Base-by-base conservation (phyloP, 495 filamentous ascomycete species). In the Hypoxylon rickii region DNA sequence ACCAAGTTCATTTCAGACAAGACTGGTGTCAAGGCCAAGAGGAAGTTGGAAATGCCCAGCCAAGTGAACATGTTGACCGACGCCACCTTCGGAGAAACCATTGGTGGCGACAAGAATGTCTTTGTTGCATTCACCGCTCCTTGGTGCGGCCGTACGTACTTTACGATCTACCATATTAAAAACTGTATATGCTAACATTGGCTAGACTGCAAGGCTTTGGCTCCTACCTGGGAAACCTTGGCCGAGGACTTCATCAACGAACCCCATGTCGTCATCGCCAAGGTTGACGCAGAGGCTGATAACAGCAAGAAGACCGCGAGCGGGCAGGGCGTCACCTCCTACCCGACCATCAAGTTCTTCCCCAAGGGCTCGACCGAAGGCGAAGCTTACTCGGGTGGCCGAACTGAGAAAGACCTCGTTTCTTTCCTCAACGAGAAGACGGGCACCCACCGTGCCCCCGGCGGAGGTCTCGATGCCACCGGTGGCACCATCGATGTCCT, bases 341-440 rank as follows among this genome's bases (percentile, higher is more conserved):
- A 92, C 82, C 94, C 94, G 21, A 98, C 94, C 54, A 94, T 98
- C 80, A 96, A 95, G 79, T 98, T 88, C 83, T 97, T 97, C 81
- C 87, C 92, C 67, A 88, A 86, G 73, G 93, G 93, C 64, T 89
- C 86, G 50, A 89, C 80, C 48, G 86, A 86, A 54, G 70, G 86
- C 10, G 77, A 87, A 58, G 64, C 78, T 29, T 98, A 96, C 82
- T 74, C 82, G 24, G 87, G 87, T 46, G 89, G 84, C 52, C 92
- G 94, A 60, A 76, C 79, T 13, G 92, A 96, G 80, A 75, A 79
- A 49, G 88, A 86, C 58, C 76, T 98, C 46, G 70, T 96, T 55
- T 70, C 79, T 21, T 98, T 88, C 81, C 69, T 98, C 68, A 97
- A 98, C 79, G 75, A 84, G 64, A 89, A 97, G 76, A 79, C 92